These are phyloP conservation scores for Sequoiadendron giganteum DNA, from an alignment of 75 land plant genomes.

Conservation along the genomic window DNA sequence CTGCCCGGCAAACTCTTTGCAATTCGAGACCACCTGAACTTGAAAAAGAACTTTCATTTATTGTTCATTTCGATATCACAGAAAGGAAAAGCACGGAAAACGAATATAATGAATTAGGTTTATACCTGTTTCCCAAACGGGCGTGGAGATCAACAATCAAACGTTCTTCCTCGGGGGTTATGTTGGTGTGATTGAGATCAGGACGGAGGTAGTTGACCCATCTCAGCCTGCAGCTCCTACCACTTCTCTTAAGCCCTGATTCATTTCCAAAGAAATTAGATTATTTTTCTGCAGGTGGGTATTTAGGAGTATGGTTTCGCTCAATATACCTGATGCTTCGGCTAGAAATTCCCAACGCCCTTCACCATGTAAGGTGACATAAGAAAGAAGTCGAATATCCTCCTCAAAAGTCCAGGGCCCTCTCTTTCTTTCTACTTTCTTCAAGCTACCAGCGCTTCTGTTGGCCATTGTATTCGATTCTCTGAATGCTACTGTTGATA, in stretches of 20 bases:
- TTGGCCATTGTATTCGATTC: no score
- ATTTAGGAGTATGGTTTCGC: no score
- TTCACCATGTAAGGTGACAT: conserved; percentile 35
- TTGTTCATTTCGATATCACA: neutral
- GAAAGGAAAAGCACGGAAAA: no score
- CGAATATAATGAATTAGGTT: no score
- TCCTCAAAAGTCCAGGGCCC: no score
- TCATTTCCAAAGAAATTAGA: neutral
- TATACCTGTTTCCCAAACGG: no score
- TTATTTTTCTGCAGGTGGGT: neutral
- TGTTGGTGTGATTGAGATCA: no score
- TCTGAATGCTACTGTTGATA: no score
- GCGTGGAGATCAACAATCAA: conserved; percentile 16
- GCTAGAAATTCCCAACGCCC: conserved; percentile 55
- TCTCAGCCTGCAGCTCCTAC: conserved; percentile 83
- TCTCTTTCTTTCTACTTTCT: no score
- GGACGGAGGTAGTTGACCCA: conserved; percentile 54
- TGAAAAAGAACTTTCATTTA: neutral
- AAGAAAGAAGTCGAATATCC: neutral
- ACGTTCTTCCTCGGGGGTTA: no score
- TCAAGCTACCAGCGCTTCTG: no score
- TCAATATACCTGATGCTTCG: conserved; percentile 45
- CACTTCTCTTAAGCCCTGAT: conserved; percentile 67
- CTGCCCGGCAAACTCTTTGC: neutral
- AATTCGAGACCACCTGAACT: neutral